phyloP scores from a whole-genome alignment of 768 basidiomycete genomes.

The Tephrocybe sp. region DNA sequence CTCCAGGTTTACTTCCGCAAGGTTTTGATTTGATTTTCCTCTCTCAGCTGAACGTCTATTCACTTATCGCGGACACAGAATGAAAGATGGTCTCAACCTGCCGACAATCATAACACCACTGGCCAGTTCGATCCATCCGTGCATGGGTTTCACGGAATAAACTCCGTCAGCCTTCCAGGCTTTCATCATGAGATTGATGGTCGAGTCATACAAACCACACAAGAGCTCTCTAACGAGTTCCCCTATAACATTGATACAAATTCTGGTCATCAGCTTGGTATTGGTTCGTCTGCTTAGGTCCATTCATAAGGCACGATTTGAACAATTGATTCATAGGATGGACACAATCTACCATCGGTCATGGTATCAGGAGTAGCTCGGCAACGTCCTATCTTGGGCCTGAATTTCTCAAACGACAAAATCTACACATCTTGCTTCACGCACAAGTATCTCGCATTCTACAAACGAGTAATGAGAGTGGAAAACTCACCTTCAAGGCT shows the following conservation, averaged over 20 bases:
- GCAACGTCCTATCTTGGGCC: constrained; percentile 20
- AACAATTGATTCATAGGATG: constrained; percentile 8
- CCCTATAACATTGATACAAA: constrained; percentile 42
- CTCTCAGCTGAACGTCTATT: neutral
- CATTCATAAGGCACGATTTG: constrained; percentile 3
- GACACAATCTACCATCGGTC: constrained; percentile 11
- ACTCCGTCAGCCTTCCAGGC: constrained; percentile 25
- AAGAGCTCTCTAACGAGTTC: constrained; percentile 34
- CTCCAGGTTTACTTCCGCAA: constrained; percentile 21
- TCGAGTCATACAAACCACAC: constrained; percentile 30
- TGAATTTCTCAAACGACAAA: constrained; percentile 19
- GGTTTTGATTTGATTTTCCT: constrained; percentile 3
- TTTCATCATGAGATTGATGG: constrained; percentile 26
- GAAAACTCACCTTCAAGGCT: neutral
- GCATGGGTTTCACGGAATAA: constrained; percentile 24
- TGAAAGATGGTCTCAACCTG: constrained; percentile 26
- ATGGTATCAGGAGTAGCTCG: constrained; percentile 17
- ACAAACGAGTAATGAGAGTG: constrained; percentile 6
- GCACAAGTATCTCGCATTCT: constrained; percentile 22
- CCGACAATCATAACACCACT: constrained; percentile 27
- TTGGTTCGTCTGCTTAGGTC: constrained; percentile 29
- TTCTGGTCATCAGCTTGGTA: constrained; percentile 27
- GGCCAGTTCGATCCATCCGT: constrained; percentile 26
- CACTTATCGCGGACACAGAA: constrained; percentile 15
- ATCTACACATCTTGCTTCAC: constrained; percentile 26